These are phyloP conservation scores for Pyrenochaeta sp. DNA, from an alignment of 2,329 filamentous ascomycete species.

Conservation along the genomic window DNA sequence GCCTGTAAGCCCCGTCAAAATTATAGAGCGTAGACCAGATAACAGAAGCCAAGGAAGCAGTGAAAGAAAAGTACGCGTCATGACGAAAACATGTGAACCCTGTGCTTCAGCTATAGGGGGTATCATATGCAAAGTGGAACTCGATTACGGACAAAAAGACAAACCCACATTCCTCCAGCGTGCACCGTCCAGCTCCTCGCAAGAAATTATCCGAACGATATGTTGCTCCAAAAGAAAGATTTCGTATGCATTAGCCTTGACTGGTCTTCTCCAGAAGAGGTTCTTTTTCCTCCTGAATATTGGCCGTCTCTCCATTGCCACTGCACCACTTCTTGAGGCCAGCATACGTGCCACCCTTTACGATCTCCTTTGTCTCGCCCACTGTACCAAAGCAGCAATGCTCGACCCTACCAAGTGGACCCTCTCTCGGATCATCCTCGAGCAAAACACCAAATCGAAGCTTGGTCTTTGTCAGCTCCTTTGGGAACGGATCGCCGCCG, in stretches of 20 bases:
- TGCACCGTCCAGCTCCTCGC: background rate
- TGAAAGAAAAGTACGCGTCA: background rate
- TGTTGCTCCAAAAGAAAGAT: background rate
- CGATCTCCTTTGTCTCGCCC: slow-evolving; percentile 50
- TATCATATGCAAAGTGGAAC: background rate
- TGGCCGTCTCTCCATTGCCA: background rate
- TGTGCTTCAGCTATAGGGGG: background rate
- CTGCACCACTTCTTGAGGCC: slow-evolving; percentile 37
- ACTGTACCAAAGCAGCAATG: slow-evolving; percentile 51
- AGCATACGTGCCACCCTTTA: slow-evolving; percentile 49
- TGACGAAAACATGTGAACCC: background rate
- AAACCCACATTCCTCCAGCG: background rate
- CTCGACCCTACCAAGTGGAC: slow-evolving; percentile 43
- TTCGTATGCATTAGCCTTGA: background rate
- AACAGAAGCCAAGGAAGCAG: no score
- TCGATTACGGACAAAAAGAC: background rate
- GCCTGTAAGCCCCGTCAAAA: no score
- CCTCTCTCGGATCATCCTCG: slow-evolving; percentile 45
- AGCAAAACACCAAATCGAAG: slow-evolving; percentile 51
- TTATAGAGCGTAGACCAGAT: no score
- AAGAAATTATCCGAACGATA: background rate
- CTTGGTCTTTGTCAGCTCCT: slow-evolving; percentile 48
- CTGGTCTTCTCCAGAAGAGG: slow-evolving; percentile 2
- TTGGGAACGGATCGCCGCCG: slow-evolving; percentile 52
- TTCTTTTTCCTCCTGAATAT: background rate